These are phyloP conservation scores for Diaporthe citri DNA, from an alignment of 2,329 filamentous ascomycete species.

Conservation along the genomic window DNA sequence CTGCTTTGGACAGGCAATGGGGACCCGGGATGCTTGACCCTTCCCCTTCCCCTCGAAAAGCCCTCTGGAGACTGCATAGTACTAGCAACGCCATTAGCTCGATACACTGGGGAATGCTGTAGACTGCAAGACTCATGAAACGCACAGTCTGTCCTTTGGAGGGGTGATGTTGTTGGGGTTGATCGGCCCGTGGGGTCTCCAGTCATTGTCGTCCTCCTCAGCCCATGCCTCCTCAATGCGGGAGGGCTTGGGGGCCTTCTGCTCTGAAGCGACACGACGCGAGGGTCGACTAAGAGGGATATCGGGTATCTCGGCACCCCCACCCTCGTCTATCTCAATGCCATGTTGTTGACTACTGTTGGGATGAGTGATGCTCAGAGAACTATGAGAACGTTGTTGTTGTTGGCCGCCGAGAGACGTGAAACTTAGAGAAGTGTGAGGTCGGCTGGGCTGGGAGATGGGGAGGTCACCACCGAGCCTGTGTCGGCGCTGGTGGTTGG, in stretches of 20 bases:
- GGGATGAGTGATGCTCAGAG: slow-evolving; percentile 5
- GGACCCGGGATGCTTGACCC: neutral
- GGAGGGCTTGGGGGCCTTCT: neutral
- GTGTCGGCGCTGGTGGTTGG: slow-evolving; percentile 14
- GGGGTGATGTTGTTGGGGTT: slow-evolving; percentile 9
- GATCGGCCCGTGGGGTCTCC: neutral
- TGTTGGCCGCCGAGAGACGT: neutral
- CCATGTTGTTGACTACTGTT: neutral
- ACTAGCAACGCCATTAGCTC: neutral
- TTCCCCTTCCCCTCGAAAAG: neutral
- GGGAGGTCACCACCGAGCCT: slow-evolving; percentile 11
- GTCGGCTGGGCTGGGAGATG: neutral
- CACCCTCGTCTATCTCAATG: neutral
- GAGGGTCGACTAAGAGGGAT: slow-evolving; percentile 9
- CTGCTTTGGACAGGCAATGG: neutral
- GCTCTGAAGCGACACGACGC: neutral
- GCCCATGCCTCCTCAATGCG: neutral
- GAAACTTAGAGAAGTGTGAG: neutral
- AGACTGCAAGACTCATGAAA: neutral
- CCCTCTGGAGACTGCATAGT: slow-evolving; percentile 5
- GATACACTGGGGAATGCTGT: neutral
- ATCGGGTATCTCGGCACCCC: slow-evolving; percentile 20
- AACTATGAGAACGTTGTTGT: neutral
- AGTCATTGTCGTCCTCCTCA: neutral
- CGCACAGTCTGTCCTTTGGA: slow-evolving; percentile 10